A percentile compares a stretch with the other conserved stretches of the same genome.
phyloP scores from a whole-genome alignment of 2,329 filamentous ascomycete species.

The Biscogniauxia marginata region DNA sequence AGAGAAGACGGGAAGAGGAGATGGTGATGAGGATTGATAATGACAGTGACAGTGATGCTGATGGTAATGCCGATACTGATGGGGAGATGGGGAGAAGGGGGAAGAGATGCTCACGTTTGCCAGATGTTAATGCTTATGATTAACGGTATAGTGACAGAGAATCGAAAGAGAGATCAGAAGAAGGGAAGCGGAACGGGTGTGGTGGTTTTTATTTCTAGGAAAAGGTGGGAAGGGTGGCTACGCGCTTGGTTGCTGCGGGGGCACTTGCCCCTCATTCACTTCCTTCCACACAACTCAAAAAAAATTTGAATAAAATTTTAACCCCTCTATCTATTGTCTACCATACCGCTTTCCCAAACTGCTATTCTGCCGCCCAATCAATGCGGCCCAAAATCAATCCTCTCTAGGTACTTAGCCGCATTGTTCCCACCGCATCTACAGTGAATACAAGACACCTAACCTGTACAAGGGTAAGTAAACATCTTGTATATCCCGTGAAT shows the following conservation, averaged over 20 bases:
- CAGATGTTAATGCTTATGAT: constrained; percentile 39
- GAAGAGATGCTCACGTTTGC: constrained; percentile 25
- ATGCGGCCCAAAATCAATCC: no score
- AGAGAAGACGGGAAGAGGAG: constrained; percentile 2
- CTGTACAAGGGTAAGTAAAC: no score
- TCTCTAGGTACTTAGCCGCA: no score
- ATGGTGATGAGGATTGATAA: constrained; percentile 2
- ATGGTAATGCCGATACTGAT: constrained; percentile 4
- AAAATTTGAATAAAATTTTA: neutral
- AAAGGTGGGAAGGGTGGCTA: neutral
- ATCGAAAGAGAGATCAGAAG: constrained; percentile 31
- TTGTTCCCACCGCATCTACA: no score
- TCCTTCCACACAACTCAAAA: neutral
- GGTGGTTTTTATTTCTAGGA: constrained; percentile 22
- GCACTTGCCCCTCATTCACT: neutral
- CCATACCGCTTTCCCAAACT: neutral
- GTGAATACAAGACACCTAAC: no score
- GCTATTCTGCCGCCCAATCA: no score
- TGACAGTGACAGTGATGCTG: no score
- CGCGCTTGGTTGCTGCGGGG: neutral
- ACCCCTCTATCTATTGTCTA: neutral
- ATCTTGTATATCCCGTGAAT: no score
- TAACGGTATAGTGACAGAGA: constrained; percentile 40
- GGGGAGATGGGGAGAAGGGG: constrained; percentile 5
- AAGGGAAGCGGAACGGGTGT: constrained; percentile 18